Evolutionary conservation across 441 rosid species (phyloP), one percentile per base, ranked within the genome.

Genomic region (Adansonia rubrostipa): DNA sequence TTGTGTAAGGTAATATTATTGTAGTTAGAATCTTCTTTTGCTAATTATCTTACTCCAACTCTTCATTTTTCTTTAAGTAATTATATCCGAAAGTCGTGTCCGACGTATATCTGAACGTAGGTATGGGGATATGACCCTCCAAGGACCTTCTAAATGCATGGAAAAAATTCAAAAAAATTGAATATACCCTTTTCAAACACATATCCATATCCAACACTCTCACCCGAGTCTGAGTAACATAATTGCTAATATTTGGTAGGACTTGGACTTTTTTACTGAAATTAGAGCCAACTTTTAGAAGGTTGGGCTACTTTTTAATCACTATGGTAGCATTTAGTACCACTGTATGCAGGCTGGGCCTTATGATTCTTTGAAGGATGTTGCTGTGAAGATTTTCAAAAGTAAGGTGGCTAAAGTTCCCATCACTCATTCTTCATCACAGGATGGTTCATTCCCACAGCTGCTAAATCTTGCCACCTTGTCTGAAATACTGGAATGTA

Each of bases 391-490:
- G 84, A 85, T 90, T 87, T 85, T 92, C 86, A 89, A 81, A 57
- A 84, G 88, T 78, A 83, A 85, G 77, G 93, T 92, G 36, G 90
- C 96, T 47, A 87, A 90, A 0, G 86, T 90, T 84, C 93, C 93
- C 19, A 82, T 92, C 81, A 85, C 87, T 50, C 82, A 88, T 86
- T 86, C 96, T 62, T 82, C 85, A 42, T 78, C 88, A 40, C 85
- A 76, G 77, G 93, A 86, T 85, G 96, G 90, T 77, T 85, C 92
- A 73, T 87, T 86, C 81, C 92, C 90, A 0, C 88, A 83, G 86
- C 84, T 92, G 71, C 86, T 92, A 75, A 89, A 90, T 76, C 90
- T 92, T 85, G 90, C 96, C 81, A 88, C 96, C 3, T 84, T 92
- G 70, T 88, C 96, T 73, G 92, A 90, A 80, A 90, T 92, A 80